Conservation (phyloP, 2,329 filamentous ascomycete species). For the Amylocarpus encephaloides region DNA sequence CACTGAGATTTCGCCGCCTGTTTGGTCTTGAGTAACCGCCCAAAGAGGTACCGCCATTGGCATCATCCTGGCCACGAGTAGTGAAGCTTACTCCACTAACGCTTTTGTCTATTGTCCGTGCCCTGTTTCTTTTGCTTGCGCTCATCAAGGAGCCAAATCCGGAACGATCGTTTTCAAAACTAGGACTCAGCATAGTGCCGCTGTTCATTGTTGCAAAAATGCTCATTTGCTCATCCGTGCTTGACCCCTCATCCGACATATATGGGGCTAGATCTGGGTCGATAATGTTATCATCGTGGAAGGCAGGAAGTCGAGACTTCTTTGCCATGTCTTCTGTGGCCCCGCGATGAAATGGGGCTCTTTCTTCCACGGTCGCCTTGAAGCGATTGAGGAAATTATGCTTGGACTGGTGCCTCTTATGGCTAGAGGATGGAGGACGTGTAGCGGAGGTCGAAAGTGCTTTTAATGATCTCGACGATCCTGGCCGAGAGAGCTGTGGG, state of each 20-base stretch:
- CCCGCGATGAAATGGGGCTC: slow-evolving; percentile 80
- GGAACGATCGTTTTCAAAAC: slow-evolving; percentile 64
- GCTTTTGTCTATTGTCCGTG: slow-evolving; percentile 67
- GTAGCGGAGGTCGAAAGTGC: slow-evolving; percentile 52
- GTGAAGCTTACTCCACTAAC: slow-evolving; percentile 63
- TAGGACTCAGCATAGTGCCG: slow-evolving; percentile 56
- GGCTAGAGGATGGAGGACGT: slow-evolving; percentile 70
- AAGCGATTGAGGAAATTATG: slow-evolving; percentile 75
- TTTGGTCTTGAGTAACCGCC: slow-evolving; percentile 55
- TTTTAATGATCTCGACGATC: slow-evolving; percentile 83
- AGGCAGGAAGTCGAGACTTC: slow-evolving; percentile 72
- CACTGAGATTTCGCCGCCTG: slow-evolving; percentile 76
- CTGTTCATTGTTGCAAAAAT: slow-evolving; percentile 73
- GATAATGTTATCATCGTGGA: slow-evolving; percentile 97
- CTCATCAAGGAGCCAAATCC: slow-evolving; percentile 67
- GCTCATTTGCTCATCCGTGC: slow-evolving; percentile 84
- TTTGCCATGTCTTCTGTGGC: slow-evolving; percentile 60
- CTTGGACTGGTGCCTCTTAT: slow-evolving; percentile 82
- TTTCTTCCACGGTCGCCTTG: slow-evolving; percentile 66
- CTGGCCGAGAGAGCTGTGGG: slow-evolving; percentile 79
- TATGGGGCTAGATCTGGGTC: slow-evolving; percentile 93
- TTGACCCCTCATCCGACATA: slow-evolving; percentile 90
- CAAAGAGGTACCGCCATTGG: slow-evolving; percentile 47
- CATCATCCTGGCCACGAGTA: slow-evolving; percentile 60
- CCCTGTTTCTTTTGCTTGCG: slow-evolving; percentile 67